Evolutionary conservation across 176 grass and related monocot genomes (phyloP), one percentile per base, ranked within the genome.

Genomic region (Oropetium thomaeum): DNA sequence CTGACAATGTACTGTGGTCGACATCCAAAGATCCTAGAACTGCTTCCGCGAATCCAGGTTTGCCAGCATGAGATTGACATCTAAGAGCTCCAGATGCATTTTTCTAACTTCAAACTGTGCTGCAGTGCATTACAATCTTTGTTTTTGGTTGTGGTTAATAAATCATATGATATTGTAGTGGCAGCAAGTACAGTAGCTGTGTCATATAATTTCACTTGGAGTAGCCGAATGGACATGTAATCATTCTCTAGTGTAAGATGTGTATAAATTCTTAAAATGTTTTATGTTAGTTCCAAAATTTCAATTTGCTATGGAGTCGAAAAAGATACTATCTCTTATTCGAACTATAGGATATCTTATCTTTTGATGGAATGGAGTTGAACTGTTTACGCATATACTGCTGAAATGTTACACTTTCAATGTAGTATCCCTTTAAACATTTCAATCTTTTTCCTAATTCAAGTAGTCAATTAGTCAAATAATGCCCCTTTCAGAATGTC

Each of bases 31-130:
- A 89, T 97, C 71, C 88, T 93, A 39, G 89, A 93, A 76, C 80
- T 97, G 19, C 94, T 97, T 85, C 94, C 90, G 7, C 86, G 93
- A 74, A 91, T 97, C 70, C 94, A 97, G 94, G 94, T 97, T 75
- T 73, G 43, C 15, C 33, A 60, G 63, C 35, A 26, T 81, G 62
- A 38, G 40, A 60, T 47, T 47, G 45, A 81, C 63, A 65, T 29
- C 22, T 70, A 44, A 32, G 22, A 48, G 37, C 3, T 59, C 62
- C 10, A 62, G 27, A 25, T 43, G 29, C 58, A 35, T 61, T 51
- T 49, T 64, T 65, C 16, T 15, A 37, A 48, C 61, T 58, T 30
- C 47, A 30, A 30, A 72, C 29, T 66, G 28, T 70, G 42, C 12
- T 59, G 38, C 49, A 22, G 14, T 70, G 51, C 61, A 58, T 80